A percentile compares a stretch with the other conserved stretches of the same genome.
Evolutionary conservation across 2,329 filamentous ascomycete genomes (phyloP).

Genomic region (Diaporthe vaccinii): DNA sequence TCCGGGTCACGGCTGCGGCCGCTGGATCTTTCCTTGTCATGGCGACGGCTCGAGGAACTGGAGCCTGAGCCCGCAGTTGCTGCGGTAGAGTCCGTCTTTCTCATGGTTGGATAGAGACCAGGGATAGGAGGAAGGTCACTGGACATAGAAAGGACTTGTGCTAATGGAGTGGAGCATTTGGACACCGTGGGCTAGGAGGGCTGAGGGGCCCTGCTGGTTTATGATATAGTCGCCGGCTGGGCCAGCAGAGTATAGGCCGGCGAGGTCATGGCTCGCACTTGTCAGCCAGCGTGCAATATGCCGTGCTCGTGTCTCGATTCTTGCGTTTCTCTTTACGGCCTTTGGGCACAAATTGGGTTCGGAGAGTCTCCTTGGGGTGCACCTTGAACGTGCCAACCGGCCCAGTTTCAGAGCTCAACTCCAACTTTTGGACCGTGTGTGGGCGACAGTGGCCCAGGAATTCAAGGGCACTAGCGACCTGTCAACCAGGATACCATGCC

Average conservation of each 20-base stretch:
- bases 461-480: conserved; percentile 19
- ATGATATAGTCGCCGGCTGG: neutral
- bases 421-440: conserved; percentile 19
- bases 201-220: neutral
- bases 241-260: neutral
- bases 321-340: neutral
- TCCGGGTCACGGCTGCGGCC: conserved; percentile 16
- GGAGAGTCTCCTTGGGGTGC: conserved; percentile 7
- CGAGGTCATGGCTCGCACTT: neutral
- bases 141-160: neutral
- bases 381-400: conserved; percentile 18
- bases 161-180: no score
- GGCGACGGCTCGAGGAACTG: conserved; percentile 27
- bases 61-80: conserved; percentile 25
- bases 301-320: neutral
- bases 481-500: conserved; percentile 28
- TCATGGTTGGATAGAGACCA: conserved; percentile 22
- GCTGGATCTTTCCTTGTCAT: conserved; percentile 26
- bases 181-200: neutral
- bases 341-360: conserved; percentile 30
- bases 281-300: neutral
- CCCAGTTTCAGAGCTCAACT: conserved; percentile 26
- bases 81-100: conserved; percentile 13
- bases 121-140: conserved; percentile 25
- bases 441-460: conserved; percentile 16